Evolutionary conservation across 2,329 filamentous ascomycete genomes (phyloP), one percentile per base, ranked within the genome.

Genomic region (Neofusicoccum laricinum): DNA sequence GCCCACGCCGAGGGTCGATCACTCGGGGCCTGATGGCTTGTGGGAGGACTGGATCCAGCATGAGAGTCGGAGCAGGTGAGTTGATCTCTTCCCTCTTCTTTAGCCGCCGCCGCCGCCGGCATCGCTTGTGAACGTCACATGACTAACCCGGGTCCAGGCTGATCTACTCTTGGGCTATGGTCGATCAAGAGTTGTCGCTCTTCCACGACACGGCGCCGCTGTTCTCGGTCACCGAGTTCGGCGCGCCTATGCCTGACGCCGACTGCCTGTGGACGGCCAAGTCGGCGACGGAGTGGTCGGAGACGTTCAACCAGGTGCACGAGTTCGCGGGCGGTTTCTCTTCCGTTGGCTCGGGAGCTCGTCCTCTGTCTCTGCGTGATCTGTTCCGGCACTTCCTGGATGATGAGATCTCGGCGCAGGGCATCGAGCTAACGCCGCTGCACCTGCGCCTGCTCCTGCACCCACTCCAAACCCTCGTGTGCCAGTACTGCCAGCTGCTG

Each of bases 121-220:
- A 58, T 19, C 15, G 38, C 40, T 58, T 14, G 25, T 58, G 51
- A 34, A 5, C 1, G 6, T 51, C 49, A 63, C 61, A 49, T 63
- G 61, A 53, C 61, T 63, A 32, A 63, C 61, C 12, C 48, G 4
- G 25, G 38, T 46, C 6, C 53, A 89, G 88, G 68, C 79, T 91
- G 36, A 85, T 90, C n/a, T 90, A 91, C 76, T 90, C 88, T 63
- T 91, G 88, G 86, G 86, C 89, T 19, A 89, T 90, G 85, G 83
- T 90, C 25, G 89, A 92, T 71, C 88, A 91, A 70, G 89, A 92
- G 74, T 78, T 90, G 63, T 85, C 86, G 53, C 78, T 90, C 8
- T 90, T 90, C 76, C 83, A 89, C 68, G 87, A 90, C 69, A 85
- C 82, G 0, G 80, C 82, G 1, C 86, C 87, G 0, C 77, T 90